Percentiles rank a stretch among this genome's conserved stretches.
Conservation (phyloP, 257 asterid genomes). For the Solanum acaule region DNA sequence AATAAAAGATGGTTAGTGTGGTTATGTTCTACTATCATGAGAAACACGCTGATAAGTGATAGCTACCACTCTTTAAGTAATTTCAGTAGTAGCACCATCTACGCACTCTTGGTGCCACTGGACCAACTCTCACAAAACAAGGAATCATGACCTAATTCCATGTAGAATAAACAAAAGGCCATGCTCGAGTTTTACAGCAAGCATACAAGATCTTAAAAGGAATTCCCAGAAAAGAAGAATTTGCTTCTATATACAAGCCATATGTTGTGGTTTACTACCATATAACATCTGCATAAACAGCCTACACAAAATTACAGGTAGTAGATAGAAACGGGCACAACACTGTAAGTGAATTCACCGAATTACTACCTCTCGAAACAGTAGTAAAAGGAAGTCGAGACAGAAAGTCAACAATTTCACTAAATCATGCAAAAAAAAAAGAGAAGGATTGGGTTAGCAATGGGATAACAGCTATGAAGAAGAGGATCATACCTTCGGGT, state of each 20-base stretch:
- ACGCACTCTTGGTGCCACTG: not conserved
- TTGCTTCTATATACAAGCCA: not conserved
- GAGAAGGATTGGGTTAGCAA: not conserved
- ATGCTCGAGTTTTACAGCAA: not conserved
- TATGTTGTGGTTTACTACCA: not conserved
- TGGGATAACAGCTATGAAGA: not conserved
- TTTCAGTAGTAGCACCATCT: not conserved
- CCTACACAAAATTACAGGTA: not conserved
- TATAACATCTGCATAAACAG: not conserved
- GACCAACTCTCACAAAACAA: not conserved
- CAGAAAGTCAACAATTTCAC: not conserved
- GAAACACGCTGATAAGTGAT: not conserved
- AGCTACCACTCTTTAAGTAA: too few relatives aligned
- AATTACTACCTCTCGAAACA: not conserved
- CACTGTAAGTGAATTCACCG: not conserved
- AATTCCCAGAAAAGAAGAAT: not conserved
- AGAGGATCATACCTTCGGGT: slow-evolving; percentile 55
- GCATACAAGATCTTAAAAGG: not conserved
- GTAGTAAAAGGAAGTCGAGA: not conserved
- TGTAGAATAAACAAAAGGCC: not conserved
- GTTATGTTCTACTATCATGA: not conserved
- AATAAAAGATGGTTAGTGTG: not conserved
- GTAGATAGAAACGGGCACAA: not conserved
- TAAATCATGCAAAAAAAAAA: not conserved
- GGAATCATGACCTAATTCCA: not conserved